A percentile compares a stretch with the other conserved stretches of the same genome.
Evolutionary conservation across 331 rosid genomes (phyloP).

Genomic region (Pyrus hybrid): DNA sequence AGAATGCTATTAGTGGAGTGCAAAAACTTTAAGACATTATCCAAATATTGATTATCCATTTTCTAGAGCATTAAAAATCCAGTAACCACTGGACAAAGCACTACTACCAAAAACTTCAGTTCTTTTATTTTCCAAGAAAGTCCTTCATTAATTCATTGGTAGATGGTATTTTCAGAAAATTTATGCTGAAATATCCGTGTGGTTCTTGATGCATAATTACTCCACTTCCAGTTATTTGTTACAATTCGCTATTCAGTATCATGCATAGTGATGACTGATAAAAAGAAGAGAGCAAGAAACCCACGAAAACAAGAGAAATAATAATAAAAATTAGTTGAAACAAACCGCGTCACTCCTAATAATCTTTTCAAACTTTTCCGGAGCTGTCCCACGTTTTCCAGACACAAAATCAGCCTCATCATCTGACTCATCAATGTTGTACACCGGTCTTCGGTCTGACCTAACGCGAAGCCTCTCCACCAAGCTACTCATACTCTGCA

Average conservation of each 20-base stretch:
- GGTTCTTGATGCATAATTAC: background rate
- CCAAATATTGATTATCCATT: background rate
- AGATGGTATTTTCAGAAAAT: background rate
- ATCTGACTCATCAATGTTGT: constrained; percentile 85
- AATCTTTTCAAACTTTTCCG: constrained; percentile 63
- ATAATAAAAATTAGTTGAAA: constrained; percentile 4
- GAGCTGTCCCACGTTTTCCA: constrained; percentile 42
- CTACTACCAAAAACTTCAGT: background rate
- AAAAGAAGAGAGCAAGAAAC: background rate
- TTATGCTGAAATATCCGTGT: background rate
- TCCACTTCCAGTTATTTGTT: background rate
- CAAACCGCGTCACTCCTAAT: constrained; percentile 70
- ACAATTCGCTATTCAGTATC: background rate
- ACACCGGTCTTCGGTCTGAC: constrained; percentile 87
- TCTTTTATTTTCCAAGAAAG: background rate
- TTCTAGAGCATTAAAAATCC: background rate
- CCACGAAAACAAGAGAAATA: background rate
- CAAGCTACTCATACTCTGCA: constrained; percentile 88
- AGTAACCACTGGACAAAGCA: background rate
- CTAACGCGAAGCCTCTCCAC: constrained; percentile 99
- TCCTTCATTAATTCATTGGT: background rate
- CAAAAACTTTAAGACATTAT: background rate
- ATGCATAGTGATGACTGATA: background rate
- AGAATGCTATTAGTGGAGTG: background rate
- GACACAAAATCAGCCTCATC: constrained; percentile 71